These are phyloP conservation scores for Chimonanthus praecox DNA, from an alignment of 164 flowering plant species.

Conservation along the genomic window DNA sequence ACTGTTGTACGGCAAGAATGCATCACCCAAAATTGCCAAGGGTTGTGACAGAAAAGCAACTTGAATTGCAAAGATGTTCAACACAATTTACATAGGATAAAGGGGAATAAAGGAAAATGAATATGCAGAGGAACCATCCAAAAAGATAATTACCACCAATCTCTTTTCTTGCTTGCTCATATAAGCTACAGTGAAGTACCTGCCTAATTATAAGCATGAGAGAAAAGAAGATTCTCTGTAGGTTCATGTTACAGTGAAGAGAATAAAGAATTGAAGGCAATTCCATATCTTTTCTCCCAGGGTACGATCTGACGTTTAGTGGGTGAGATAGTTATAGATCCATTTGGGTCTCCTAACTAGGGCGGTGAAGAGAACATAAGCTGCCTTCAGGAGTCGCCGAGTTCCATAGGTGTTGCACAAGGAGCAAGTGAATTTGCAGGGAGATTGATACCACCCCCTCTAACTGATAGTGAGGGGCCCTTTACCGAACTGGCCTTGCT, in stretches of 20 bases:
- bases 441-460: constrained; percentile 49
- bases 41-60: constrained; percentile 1
- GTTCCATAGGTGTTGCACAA: constrained; percentile 36
- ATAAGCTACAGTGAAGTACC: constrained; percentile 24
- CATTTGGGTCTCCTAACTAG: constrained; percentile 10
- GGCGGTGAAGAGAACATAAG: constrained; percentile 22
- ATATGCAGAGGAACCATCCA: constrained; percentile 12
- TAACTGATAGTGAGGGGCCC: constrained; percentile 38
- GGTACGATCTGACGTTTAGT: constrained; percentile 26
- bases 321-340: constrained; percentile 16
- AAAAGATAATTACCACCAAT: constrained; percentile 23
- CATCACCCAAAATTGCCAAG: background rate
- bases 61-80: constrained; percentile 13
- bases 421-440: constrained; percentile 51
- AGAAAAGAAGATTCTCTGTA: constrained; percentile 1
- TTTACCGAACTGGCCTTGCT: constrained; percentile 43
- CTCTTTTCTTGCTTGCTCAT: constrained; percentile 19
- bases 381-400: constrained; percentile 25
- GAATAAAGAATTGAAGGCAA: constrained; percentile 32
- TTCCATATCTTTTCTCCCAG: constrained; percentile 19
- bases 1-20: background rate
- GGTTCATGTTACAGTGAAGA: constrained; percentile 40
- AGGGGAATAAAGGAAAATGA: constrained; percentile 2
- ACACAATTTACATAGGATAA: constrained; percentile 28
- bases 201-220: constrained; percentile 22